Evolutionary conservation across 768 basidiomycete species (phyloP).

Genomic region (Trametopsis cervina): DNA sequence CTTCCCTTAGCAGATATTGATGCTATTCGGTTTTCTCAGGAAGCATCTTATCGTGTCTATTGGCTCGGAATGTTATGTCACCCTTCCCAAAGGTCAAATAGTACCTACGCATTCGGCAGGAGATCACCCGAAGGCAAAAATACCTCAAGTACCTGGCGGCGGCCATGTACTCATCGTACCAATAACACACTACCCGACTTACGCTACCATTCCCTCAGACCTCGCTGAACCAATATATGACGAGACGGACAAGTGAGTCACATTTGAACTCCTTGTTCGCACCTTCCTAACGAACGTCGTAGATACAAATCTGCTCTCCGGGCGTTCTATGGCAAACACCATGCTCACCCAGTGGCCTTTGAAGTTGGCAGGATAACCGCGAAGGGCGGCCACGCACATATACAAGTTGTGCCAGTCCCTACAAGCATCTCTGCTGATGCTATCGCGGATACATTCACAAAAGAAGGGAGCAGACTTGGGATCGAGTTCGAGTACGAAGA

Average conservation of each 20-base stretch:
- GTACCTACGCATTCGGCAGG: slow-evolving; percentile 65
- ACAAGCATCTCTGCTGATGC: slow-evolving; percentile 37
- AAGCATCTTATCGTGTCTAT: slow-evolving; percentile 96
- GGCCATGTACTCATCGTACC: slow-evolving; percentile 94
- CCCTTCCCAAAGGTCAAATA: slow-evolving; percentile 94
- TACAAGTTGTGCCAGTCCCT: slow-evolving; percentile 82
- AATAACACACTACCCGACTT: slow-evolving; percentile 90
- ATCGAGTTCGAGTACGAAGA: slow-evolving; percentile 73
- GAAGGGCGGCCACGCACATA: slow-evolving; percentile 91
- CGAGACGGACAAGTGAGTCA: slow-evolving; percentile 67
- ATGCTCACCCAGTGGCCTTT: slow-evolving; percentile 67
- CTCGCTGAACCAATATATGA: slow-evolving; percentile 66
- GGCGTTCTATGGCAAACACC: slow-evolving; percentile 64
- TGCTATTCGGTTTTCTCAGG: slow-evolving; percentile 30
- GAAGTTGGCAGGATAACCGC: slow-evolving; percentile 81
- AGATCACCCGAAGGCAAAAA: slow-evolving; percentile 29
- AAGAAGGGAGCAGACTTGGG: slow-evolving; percentile 59
- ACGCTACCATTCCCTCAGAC: slow-evolving; percentile 73
- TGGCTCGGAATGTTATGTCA: slow-evolving; percentile 89
- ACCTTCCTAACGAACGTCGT: neutral
- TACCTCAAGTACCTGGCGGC: slow-evolving; percentile 73
- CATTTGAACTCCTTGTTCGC: neutral
- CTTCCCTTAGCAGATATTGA: neutral
- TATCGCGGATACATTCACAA: slow-evolving; percentile 64
- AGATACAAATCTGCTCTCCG: slow-evolving; percentile 79